Conservation (phyloP, 2,329 filamentous ascomycete species). For the Cladosporium sp. region DNA sequence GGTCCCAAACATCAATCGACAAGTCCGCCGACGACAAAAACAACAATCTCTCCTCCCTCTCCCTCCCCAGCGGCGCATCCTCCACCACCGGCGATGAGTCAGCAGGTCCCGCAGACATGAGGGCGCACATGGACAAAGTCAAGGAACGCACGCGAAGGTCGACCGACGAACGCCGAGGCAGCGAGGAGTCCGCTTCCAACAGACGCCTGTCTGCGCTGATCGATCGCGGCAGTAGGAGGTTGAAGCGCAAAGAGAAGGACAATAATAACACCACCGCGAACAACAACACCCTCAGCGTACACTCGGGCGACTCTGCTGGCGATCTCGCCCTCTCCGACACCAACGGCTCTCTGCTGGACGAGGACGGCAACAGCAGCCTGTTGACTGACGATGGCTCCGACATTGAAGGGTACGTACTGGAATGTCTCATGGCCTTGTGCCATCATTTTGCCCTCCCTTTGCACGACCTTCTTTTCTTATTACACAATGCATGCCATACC, state of each 20-base stretch:
- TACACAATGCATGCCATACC: neutral
- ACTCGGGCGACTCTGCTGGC: constrained; percentile 24
- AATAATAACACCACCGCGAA: too few species aligned
- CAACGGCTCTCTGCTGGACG: constrained; percentile 36
- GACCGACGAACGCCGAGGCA: constrained; percentile 36
- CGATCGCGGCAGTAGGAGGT: constrained; percentile 13
- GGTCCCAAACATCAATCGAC: too few species aligned
- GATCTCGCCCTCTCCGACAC: constrained; percentile 16
- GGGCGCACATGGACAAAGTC: constrained; percentile 36
- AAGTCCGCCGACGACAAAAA: constrained; percentile 1
- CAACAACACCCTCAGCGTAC: constrained; percentile 31
- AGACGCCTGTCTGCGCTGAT: constrained; percentile 50
- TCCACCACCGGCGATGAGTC: constrained; percentile 15
- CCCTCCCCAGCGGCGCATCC: constrained; percentile 24
- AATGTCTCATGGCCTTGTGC: neutral
- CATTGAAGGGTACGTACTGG: constrained; percentile 28
- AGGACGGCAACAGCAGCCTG: constrained; percentile 46
- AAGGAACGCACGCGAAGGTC: constrained; percentile 35
- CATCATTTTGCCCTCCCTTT: too few species aligned
- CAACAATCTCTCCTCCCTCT: constrained; percentile 20
- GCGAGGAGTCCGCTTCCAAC: constrained; percentile 31
- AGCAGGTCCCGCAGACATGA: constrained; percentile 22
- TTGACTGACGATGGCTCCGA: constrained; percentile 52
- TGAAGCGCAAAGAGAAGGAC: constrained; percentile 26
- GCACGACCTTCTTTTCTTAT: neutral